These are phyloP conservation scores for Arthrobotrys entomopaga DNA, from an alignment of 2,329 filamentous ascomycete species.

Conservation along the genomic window DNA sequence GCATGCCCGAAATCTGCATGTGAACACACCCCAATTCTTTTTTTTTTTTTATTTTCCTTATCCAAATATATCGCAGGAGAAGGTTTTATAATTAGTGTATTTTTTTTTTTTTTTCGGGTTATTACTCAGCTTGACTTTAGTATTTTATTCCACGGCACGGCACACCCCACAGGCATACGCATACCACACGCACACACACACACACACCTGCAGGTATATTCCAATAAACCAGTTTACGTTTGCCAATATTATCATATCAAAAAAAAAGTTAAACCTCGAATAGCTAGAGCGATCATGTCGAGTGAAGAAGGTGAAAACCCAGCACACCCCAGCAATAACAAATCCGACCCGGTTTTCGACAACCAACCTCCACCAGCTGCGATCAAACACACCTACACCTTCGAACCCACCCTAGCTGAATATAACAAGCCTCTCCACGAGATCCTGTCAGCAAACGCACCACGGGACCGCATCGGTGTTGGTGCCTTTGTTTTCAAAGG, in stretches of 20 bases:
- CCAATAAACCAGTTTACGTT: no score
- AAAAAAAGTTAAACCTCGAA: no score
- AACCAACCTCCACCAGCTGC: slow-evolving; percentile 32
- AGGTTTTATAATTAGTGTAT: background rate
- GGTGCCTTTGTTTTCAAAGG: slow-evolving; percentile 38
- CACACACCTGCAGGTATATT: no score
- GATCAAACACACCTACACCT: slow-evolving; percentile 30
- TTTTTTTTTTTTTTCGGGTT: background rate
- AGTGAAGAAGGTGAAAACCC: no score
- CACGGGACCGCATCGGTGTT: slow-evolving; percentile 35
- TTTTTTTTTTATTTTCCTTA: background rate
- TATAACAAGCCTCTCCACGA: slow-evolving; percentile 31
- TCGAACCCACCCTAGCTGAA: slow-evolving; percentile 15
- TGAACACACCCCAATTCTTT: background rate
- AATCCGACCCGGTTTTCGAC: background rate
- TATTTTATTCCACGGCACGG: background rate
- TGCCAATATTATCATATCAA: no score
- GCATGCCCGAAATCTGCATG: background rate
- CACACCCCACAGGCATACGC: no score
- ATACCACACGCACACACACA: no score
- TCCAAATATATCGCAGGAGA: background rate
- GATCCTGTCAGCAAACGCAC: slow-evolving; percentile 30
- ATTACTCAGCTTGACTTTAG: no score
- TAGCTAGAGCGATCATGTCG: no score
- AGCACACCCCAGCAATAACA: no score